Evolutionary conservation across 495 filamentous ascomycete species (phyloP).

Genomic region (Astrocystis sublimbata): DNA sequence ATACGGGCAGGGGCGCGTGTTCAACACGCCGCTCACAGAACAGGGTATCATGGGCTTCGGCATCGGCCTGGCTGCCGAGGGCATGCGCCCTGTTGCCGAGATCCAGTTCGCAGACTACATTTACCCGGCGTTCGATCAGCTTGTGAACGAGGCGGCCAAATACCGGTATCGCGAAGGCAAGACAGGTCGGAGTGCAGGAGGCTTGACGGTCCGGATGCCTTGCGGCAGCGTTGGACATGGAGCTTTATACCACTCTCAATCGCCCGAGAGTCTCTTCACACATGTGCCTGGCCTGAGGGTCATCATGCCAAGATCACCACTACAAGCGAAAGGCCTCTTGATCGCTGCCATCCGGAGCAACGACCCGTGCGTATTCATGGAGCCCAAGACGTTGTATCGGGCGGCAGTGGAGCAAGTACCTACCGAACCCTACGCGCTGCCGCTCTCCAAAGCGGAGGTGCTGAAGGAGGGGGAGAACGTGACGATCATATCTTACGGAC

Average conservation of each 20-base stretch:
- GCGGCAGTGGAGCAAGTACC: constrained; percentile 96
- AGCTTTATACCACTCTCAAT: constrained; percentile 92
- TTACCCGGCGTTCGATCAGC: constrained; percentile 94
- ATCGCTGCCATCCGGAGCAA: constrained; percentile 78
- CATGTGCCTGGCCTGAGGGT: constrained; percentile 89
- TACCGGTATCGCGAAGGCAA: constrained; percentile 81
- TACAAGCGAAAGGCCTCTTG: constrained; percentile 90
- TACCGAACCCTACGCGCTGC: constrained; percentile 74
- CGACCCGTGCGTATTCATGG: constrained; percentile 94
- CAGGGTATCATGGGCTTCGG: constrained; percentile 96
- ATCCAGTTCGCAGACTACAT: constrained; percentile 99
- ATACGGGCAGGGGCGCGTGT: constrained; percentile 86
- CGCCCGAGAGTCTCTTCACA: constrained; percentile 87
- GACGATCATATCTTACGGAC: constrained; percentile 88
- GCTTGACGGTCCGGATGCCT: constrained; percentile 91
- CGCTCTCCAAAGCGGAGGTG: constrained; percentile 85
- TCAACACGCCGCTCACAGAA: constrained; percentile 94
- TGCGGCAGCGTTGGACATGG: constrained; percentile 95
- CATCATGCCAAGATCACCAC: constrained; percentile 84
- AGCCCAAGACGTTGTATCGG: constrained; percentile 93
- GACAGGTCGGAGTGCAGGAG: constrained; percentile 67
- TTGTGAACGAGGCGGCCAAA: constrained; percentile 97
- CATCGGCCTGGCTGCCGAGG: constrained; percentile 84
- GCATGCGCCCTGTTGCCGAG: constrained; percentile 91
- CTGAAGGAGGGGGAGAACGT: constrained; percentile 81